These are phyloP conservation scores for Hypsizygus ulmarius DNA, from an alignment of 1,284 basidiomycete genomes.

Conservation along the genomic window DNA sequence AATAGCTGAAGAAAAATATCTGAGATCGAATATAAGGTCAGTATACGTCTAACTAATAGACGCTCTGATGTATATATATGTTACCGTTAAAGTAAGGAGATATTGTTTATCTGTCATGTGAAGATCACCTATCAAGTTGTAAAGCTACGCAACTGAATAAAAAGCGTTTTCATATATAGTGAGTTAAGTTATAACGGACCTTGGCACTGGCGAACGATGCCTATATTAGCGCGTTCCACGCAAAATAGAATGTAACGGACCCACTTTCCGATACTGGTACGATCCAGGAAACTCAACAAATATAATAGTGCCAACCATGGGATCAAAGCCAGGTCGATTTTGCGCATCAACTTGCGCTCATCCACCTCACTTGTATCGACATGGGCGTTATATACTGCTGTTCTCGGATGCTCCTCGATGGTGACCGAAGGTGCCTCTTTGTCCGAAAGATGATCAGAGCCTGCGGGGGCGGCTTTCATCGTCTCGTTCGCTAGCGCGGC, in stretches of 20 bases:
- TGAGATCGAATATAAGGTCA: conserved; percentile 7
- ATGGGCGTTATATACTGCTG: conserved; percentile 45
- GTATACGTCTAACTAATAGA: not conserved
- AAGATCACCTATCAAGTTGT: conserved; percentile 35
- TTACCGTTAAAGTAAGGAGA: conserved; percentile 57
- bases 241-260: conserved; percentile 16
- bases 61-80: not conserved
- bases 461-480: conserved; percentile 10
- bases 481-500: conserved; percentile 11
- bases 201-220: conserved; percentile 17
- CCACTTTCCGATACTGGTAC: conserved; percentile 78
- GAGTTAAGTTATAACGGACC: conserved; percentile 10
- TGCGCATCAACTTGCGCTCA: conserved; percentile 62
- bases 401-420: conserved; percentile 13
- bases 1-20: conserved; percentile 64
- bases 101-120: conserved; percentile 63
- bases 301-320: conserved; percentile 75
- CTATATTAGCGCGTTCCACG: not conserved
- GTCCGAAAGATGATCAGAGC: conserved; percentile 17
- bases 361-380: conserved; percentile 55
- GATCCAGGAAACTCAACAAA: conserved; percentile 72
- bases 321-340: conserved; percentile 61
- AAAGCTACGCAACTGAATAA: conserved; percentile 16
- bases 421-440: conserved; percentile 25
- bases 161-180: not conserved